Evolutionary conservation across 371 early-diverging fungal genomes (phyloP), one percentile per base, ranked within the genome.

Genomic region (Apophysomyces ossiformis): DNA sequence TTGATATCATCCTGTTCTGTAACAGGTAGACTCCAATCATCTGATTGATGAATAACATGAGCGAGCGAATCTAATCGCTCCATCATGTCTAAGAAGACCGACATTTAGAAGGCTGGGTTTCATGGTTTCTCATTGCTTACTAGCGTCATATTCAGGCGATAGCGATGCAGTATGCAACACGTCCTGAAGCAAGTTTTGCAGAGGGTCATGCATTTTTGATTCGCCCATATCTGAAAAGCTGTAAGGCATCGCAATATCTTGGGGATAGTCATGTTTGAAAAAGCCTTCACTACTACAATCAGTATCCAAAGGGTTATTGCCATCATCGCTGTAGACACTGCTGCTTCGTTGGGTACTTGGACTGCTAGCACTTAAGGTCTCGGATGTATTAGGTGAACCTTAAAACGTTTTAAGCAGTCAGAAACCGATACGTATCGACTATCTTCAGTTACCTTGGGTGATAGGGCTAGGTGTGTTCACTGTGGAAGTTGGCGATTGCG

Each of bases 91-190:
- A 74, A 15, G 15, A 12, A 44, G 26, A 18, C 7, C 64, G 56
- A 54, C 9, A 38, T 37, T 32, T 46, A 21, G 37, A 38, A 9
- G 37, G 21, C 39, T 36, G 45, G n/a, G 47, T 58, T 47, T 46
- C 26, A 16, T 57, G 54, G 8, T 16, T 7, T 16, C 9, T 45
- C n/a, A 15, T 59, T 26, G 13, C 64, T 71, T 79, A 85, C 87
- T 84, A 44, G 73, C 65, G 63, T 85, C 79, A 62, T 87, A 87
- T 11, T 70, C 67, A 9, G 84, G 78, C 12, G 76, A 73, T 8
- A 76, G 35, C 2, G 70, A 56, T 44, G 69, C 73, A 36, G 80
- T 76, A 13, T 81, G 68, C 7, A 87, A 62, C 0, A 83, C 80
- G 54, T 82, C 82, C 7, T 81, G 69, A 13, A 85, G 54, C 35